phyloP scores from a whole-genome alignment of 1,284 basidiomycete genomes.

The Porodaedalea pini region DNA sequence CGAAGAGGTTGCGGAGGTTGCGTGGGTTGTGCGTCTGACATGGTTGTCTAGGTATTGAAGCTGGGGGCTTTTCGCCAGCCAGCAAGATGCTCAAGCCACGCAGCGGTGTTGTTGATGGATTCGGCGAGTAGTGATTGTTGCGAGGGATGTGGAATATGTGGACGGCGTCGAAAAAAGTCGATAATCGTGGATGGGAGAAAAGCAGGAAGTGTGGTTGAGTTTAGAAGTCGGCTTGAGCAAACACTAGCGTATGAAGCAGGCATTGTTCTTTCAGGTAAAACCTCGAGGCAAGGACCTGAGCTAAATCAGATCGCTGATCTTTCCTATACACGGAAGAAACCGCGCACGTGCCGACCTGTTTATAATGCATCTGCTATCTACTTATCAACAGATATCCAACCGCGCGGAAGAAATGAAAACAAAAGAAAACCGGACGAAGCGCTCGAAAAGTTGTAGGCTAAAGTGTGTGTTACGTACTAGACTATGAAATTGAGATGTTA shows the following conservation, averaged over 20 bases:
- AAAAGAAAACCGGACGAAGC: no score
- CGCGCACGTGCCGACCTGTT: not conserved
- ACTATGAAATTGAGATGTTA: no score
- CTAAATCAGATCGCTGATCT: slow-evolving; percentile 6
- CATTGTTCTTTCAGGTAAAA: no score
- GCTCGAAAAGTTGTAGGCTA: no score
- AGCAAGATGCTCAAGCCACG: not conserved
- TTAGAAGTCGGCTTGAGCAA: no score
- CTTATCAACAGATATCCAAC: no score
- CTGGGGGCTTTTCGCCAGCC: not conserved
- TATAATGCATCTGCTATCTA: no score
- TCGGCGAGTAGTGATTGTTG: slow-evolving; percentile 1
- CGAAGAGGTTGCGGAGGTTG: slow-evolving; percentile 3
- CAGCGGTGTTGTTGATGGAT: slow-evolving; percentile 4
- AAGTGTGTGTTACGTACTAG: no score
- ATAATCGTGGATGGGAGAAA: not conserved
- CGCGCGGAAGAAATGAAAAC: no score
- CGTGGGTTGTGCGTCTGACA: not conserved
- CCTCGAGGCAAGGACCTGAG: no score
- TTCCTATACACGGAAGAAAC: not conserved
- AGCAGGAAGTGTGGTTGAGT: no score
- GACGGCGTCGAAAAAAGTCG: not conserved
- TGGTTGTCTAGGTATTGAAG: not conserved
- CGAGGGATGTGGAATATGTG: not conserved
- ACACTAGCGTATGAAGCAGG: not conserved